Conservation (phyloP, 768 basidiomycete species). For the Sarcomyxa edulis region DNA sequence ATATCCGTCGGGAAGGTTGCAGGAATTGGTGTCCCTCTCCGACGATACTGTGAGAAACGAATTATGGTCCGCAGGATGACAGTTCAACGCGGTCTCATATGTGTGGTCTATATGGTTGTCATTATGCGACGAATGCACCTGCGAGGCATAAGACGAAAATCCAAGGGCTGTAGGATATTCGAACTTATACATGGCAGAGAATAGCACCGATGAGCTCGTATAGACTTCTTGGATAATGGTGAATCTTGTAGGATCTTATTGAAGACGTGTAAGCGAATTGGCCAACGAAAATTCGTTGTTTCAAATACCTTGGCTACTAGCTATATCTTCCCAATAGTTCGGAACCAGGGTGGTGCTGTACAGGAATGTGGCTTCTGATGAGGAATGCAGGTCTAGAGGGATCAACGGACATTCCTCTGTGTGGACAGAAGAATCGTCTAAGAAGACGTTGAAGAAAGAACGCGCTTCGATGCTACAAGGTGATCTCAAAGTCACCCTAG, state of each 20-base stretch:
- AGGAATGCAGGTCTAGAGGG: constrained; percentile 18
- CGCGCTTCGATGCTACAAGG: constrained; percentile 40
- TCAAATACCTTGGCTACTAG: constrained; percentile 45
- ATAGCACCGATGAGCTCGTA: constrained; percentile 28
- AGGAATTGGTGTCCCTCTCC: too few species aligned
- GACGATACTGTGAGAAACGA: too few species aligned
- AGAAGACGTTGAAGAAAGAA: constrained; percentile 51
- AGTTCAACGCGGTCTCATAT: too few species aligned
- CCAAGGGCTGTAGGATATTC: constrained; percentile 25
- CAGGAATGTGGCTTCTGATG: constrained; percentile 28
- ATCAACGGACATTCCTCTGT: constrained; percentile 40
- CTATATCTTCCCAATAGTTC: constrained; percentile 58
- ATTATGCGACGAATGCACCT: constrained; percentile 11
- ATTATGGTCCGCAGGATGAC: too few species aligned
- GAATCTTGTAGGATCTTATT: constrained; percentile 58
- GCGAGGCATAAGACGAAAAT: constrained; percentile 11
- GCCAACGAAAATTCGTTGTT: too few species aligned
- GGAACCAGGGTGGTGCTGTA: constrained; percentile 63
- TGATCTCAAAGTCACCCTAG: constrained; percentile 60
- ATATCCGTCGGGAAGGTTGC: too few species aligned
- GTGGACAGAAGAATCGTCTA: constrained; percentile 43
- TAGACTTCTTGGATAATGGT: constrained; percentile 63
- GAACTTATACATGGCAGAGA: constrained; percentile 59
- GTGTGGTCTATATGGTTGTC: constrained; percentile 7
- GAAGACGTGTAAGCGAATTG: neutral